Evolutionary conservation across 2,329 filamentous ascomycete species (phyloP), one percentile per base, ranked within the genome.

Genomic region (Xylaria sp.): DNA sequence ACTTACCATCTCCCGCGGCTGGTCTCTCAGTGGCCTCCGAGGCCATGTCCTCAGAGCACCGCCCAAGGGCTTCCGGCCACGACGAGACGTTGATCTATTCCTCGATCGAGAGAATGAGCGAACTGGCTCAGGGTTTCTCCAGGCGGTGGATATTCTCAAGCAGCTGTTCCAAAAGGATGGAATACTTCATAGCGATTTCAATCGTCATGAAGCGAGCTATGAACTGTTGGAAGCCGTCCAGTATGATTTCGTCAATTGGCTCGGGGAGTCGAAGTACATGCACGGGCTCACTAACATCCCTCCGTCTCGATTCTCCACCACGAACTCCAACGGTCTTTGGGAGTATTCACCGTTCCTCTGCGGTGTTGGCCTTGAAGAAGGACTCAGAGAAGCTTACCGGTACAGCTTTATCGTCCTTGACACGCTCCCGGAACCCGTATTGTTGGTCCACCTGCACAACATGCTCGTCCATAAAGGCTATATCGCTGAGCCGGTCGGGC

Each of bases 261-360:
- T 82, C 12, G 82, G 80, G 18, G 79, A 80, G 70, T 77, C 78
- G 3, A 81, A 78, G 63, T 81, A 81, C 63, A 77, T 68, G 74
- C 25, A 74, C 63, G 79, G 78, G n/a, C 73, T 81, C 48, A 72
- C n/a, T 5, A 75, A 60, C 0, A 81, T 84, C 39, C 78, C 81
- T 0, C 78, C 78, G 2, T 85, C 84, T 2, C 81, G 81, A 0
- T 86, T 86, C 70, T 74, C 80, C 0, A 73, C 75, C 15, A 78
- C 77, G 1, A 79, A 83, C 67, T 6, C 79, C 0, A 85, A 86
- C 57, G 84, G 83, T 0, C 75, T 86, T 0, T 86, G 82, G 80
- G 80, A 83, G 20, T 84, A 83, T 64, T 86, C 82, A 2, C 85
- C 84, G 0, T 86, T 81, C 46, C 77, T 86, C 2, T 86, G 84